Conservation (phyloP, 305 asterid species). For the Solanum aculeatissimum region DNA sequence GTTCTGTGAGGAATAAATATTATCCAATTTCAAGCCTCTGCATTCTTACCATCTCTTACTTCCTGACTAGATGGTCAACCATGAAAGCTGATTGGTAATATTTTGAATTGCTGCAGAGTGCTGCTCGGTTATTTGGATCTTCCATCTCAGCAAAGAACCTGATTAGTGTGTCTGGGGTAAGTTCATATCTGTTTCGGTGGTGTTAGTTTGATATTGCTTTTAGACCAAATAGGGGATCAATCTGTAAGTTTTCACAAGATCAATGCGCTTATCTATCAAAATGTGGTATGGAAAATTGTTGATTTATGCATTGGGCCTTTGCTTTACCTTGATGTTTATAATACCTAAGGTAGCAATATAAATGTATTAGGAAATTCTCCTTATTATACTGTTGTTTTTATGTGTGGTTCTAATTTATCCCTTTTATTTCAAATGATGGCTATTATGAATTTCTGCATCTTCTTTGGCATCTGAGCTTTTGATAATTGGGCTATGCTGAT, state of each 20-base stretch:
- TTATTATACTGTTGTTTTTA: neutral
- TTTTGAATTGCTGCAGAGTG: constrained; percentile 59
- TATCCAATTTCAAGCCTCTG: neutral
- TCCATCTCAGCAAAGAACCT: constrained; percentile 69
- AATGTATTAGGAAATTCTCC: neutral
- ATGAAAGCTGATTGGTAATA: constrained; percentile 1
- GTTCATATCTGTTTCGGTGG: constrained; percentile 3
- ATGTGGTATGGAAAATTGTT: neutral
- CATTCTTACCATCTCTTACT: neutral
- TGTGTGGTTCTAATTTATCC: neutral
- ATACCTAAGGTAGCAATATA: neutral
- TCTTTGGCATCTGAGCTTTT: neutral
- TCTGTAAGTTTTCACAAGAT: neutral
- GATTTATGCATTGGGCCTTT: neutral
- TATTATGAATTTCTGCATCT: neutral
- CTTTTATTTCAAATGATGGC: neutral
- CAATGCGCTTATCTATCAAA: neutral
- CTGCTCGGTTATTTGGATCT: constrained; percentile 95
- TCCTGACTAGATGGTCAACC: neutral
- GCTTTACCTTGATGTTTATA: neutral
- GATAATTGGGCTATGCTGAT: neutral
- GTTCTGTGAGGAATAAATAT: neutral
- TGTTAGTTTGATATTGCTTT: neutral
- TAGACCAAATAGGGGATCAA: neutral
- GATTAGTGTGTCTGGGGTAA: constrained; percentile 90